Conservation (phyloP, 306 rosid genomes). For the Pyrus betulifolia region DNA sequence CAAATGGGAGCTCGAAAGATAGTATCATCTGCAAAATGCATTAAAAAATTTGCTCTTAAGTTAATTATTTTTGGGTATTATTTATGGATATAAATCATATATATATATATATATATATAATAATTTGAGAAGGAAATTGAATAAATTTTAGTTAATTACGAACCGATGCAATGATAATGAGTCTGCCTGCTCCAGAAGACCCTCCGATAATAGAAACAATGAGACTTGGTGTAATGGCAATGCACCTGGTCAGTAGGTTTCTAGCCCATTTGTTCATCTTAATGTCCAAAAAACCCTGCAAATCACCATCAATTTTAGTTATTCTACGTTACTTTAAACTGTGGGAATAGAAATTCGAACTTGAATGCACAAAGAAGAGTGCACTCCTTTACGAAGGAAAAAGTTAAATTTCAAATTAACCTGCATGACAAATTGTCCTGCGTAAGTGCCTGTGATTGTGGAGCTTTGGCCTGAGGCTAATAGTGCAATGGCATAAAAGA, state of each 20-base stretch:
- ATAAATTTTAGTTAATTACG: not conserved
- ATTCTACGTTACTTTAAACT: too few relatives aligned
- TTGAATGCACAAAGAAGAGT: not conserved
- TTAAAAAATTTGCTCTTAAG: not conserved
- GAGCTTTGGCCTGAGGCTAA: constrained; percentile 97
- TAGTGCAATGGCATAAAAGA: constrained; percentile 71
- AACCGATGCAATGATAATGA: constrained; percentile 75
- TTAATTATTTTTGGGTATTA: not conserved
- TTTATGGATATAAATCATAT: not conserved
- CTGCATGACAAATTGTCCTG: constrained; percentile 90
- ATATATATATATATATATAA: not conserved
- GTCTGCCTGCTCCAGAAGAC: constrained; percentile 39
- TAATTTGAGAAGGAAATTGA: not conserved
- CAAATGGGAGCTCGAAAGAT: constrained; percentile 85
- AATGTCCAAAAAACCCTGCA: constrained; percentile 78
- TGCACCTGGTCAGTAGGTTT: constrained; percentile 60
- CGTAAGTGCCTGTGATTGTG: constrained; percentile 87
- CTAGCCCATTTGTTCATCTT: constrained; percentile 72
- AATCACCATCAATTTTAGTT: not conserved
- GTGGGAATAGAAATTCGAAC: not conserved
- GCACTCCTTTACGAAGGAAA: not conserved
- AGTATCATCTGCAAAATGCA: constrained; percentile 70
- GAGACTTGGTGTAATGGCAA: constrained; percentile 88
- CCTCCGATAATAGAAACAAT: constrained; percentile 69
- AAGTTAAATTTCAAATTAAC: constrained; percentile 16